Evolutionary conservation across 2,329 filamentous ascomycete genomes (phyloP).

Genomic region (Emergomyces orientalis): DNA sequence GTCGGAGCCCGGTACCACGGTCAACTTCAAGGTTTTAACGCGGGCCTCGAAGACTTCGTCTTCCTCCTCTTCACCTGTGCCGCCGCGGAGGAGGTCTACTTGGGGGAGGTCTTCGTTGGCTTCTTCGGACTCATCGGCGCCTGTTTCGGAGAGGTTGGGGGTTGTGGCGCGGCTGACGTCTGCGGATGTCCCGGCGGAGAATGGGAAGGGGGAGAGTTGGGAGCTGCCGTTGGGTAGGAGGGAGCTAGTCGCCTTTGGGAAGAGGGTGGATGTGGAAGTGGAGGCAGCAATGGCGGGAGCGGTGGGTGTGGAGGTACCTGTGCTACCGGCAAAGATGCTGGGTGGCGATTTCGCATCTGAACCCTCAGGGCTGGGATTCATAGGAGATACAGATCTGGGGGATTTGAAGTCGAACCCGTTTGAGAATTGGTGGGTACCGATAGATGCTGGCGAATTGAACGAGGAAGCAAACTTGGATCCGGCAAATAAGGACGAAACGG

Average conservation of each 20-base stretch:
- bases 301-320: not conserved
- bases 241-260: constrained; percentile 14
- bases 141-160: constrained; percentile 38
- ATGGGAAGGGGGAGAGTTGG: constrained; percentile 19
- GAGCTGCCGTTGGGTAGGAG: constrained; percentile 17
- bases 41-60: constrained; percentile 59
- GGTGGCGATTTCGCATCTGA: constrained; percentile 9
- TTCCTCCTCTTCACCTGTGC: constrained; percentile 64
- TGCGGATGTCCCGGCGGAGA: constrained; percentile 28
- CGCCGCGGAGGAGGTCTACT: constrained; percentile 58
- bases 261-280: constrained; percentile 17
- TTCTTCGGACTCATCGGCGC: constrained; percentile 35
- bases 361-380: not conserved
- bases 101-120: constrained; percentile 55
- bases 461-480: constrained; percentile 22
- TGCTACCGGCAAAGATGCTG: constrained; percentile 16
- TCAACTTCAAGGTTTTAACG: constrained; percentile 58
- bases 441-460: constrained; percentile 19
- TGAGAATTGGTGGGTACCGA: constrained; percentile 21
- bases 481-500: constrained; percentile 19
- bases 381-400: constrained; percentile 18
- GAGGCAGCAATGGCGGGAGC: constrained; percentile 15
- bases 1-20: constrained; percentile 25
- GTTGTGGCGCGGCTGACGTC: constrained; percentile 38
- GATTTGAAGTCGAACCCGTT: constrained; percentile 8